Evolutionary conservation across 768 basidiomycete species (phyloP).

Genomic region (Boletus bicolor): DNA sequence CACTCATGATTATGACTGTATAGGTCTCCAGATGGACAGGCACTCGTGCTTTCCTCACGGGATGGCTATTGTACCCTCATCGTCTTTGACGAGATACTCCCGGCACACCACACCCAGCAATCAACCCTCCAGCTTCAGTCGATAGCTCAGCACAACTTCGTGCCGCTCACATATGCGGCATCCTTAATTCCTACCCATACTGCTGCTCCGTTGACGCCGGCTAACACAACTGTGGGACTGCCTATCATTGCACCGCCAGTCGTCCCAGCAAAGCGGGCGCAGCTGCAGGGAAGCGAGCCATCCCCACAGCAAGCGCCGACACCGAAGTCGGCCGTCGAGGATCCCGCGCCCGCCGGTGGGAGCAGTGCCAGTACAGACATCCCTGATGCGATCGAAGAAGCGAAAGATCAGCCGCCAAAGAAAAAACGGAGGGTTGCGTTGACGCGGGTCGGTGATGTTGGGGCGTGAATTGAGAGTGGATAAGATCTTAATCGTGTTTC

Average conservation of each 20-base stretch:
- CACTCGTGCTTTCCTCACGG: conserved; percentile 84
- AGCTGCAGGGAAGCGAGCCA: conserved; percentile 26
- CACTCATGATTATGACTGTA: not conserved
- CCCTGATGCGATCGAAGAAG: conserved; percentile 15
- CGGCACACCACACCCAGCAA: conserved; percentile 86
- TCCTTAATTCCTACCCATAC: conserved; percentile 14
- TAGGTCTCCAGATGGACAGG: conserved; percentile 96
- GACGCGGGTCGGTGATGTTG: conserved; percentile 63
- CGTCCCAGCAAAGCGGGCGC: conserved; percentile 36
- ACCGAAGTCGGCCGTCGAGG: conserved; percentile 30
- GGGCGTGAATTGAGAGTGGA: conserved; percentile 15
- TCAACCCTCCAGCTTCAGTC: conserved; percentile 86
- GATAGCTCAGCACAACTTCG: conserved; percentile 81
- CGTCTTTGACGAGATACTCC: conserved; percentile 91
- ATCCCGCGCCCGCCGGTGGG: conserved; percentile 12
- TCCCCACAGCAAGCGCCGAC: conserved; percentile 20
- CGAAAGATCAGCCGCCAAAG: conserved; percentile 61
- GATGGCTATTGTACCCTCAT: conserved; percentile 98
- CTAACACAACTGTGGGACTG: conserved; percentile 33
- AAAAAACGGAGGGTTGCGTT: conserved; percentile 83
- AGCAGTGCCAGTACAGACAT: conserved; percentile 12
- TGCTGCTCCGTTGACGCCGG: conserved; percentile 24
- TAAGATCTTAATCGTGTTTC: conserved; percentile 5
- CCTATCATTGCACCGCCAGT: conserved; percentile 31
- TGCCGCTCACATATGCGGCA: conserved; percentile 47